These are phyloP conservation scores for Globisporangium nodosum DNA, from an alignment of 352 stramenopile species.

Conservation along the genomic window DNA sequence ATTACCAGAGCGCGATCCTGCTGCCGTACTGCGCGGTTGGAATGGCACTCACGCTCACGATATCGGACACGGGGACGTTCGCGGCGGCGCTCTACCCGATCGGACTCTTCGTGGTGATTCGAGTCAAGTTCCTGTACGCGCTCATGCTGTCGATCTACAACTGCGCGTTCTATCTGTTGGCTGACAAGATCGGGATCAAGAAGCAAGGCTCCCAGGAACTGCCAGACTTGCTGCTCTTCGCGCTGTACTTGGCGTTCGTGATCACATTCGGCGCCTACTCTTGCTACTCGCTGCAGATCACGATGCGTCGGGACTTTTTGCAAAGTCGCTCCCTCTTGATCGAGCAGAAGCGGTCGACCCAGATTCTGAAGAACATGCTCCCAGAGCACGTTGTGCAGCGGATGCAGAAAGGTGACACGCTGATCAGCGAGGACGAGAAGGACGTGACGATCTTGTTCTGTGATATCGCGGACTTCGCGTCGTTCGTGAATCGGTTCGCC, in stretches of 20 bases:
- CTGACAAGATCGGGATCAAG: slow-evolving; percentile 43
- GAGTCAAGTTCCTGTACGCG: slow-evolving; percentile 82
- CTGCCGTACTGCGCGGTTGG: slow-evolving; percentile 60
- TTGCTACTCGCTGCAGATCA: slow-evolving; percentile 80
- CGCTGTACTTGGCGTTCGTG: slow-evolving; percentile 68
- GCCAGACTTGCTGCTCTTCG: slow-evolving; percentile 57
- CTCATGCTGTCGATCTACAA: slow-evolving; percentile 75
- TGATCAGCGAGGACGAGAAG: slow-evolving; percentile 84
- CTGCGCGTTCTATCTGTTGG: slow-evolving; percentile 71
- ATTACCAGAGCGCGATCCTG: slow-evolving; percentile 74
- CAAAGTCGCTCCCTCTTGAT: slow-evolving; percentile 72
- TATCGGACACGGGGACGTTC: slow-evolving; percentile 82
- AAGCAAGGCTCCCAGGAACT: slow-evolving; percentile 20
- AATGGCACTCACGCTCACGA: slow-evolving; percentile 76
- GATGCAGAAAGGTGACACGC: slow-evolving; percentile 77
- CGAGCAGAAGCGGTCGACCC: slow-evolving; percentile 70
- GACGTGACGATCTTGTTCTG: slow-evolving; percentile 87
- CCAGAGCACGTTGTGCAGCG: slow-evolving; percentile 79
- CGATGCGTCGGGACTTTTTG: slow-evolving; percentile 79
- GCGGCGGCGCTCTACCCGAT: slow-evolving; percentile 75
- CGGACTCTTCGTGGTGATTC: slow-evolving; percentile 75
- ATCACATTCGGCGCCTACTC: slow-evolving; percentile 70
- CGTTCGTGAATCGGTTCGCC: slow-evolving; percentile 71
- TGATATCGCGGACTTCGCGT: slow-evolving; percentile 78
- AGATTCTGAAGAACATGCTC: slow-evolving; percentile 86